Evolutionary conservation across 2,329 filamentous ascomycete species (phyloP), one percentile per base, ranked within the genome.

Genomic region (Aspergillus sclerotialis): DNA sequence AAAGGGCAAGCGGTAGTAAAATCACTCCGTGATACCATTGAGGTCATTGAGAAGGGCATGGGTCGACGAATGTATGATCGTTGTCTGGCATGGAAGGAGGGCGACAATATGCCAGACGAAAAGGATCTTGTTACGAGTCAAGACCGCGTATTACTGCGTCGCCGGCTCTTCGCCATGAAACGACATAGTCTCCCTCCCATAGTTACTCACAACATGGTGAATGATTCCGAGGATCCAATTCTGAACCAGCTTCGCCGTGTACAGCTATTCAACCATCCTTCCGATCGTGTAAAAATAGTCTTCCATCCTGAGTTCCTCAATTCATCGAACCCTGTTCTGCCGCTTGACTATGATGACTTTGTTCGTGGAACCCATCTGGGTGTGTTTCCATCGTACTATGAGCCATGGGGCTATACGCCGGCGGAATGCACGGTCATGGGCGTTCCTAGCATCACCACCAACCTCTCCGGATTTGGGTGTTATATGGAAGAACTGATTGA

Each of bases 401-500:
- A 98, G 68, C 92, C 92, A 7, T 98, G 92, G 92, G 92, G 92
- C 29, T 98, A 98, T 65, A 98, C 92, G 2, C 92, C 90, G 0
- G 90, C 92, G 33, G 92, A 96, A 64, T 98, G 92, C 64, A 96
- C 92, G 0, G 92, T 96, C 43, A 96, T 96, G 92, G 92, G 92
- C 51, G 89, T 98, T 26, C 92, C 92, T 28, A 94, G 87, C 63
- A 95, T 98, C 65, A 96, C 92, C 8, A 96, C 90, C 17, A 98
- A 98, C 64, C 70, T 98, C 28, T 96, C 92, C 5, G 92, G 92
- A 13, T 98, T 98, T 55, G 92, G 92, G 32, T 96, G 92, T 66
- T 96, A 98, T 64, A 98, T 98, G 92, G 92, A 98, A 64, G 92
- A 96, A 65, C 69, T 96, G 48, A 96, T 98, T 47, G 90, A 96